Conservation (phyloP, 1,284 basidiomycete genomes). For the Cutaneotrichosporon spelunceum region DNA sequence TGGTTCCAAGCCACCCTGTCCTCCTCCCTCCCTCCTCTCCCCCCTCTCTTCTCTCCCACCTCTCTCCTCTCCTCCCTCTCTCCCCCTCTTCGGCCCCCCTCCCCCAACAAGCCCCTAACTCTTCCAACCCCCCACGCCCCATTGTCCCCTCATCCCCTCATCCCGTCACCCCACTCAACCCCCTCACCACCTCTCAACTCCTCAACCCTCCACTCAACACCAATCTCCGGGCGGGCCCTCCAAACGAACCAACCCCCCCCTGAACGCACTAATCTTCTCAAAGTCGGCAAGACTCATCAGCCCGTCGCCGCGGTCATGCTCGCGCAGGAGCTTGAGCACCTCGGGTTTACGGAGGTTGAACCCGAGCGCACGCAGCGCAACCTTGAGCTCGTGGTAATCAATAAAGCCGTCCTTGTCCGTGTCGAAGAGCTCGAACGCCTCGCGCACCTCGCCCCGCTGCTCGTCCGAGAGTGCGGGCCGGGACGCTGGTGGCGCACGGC, state of each 20-base stretch:
- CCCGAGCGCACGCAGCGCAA: constrained; percentile 95
- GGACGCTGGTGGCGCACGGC: constrained; percentile 14
- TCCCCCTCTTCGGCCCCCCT: no score
- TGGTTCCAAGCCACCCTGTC: not conserved
- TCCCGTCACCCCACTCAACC: no score
- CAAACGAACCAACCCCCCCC: not conserved
- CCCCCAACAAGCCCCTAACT: no score
- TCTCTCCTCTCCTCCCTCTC: no score
- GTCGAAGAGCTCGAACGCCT: constrained; percentile 98
- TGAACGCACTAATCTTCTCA: constrained; percentile 84
- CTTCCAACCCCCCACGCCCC: no score
- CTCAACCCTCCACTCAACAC: no score
- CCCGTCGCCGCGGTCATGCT: constrained; percentile 88
- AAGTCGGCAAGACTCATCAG: constrained; percentile 94
- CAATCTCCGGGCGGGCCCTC: not conserved
- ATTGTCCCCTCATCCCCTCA: constrained; percentile 3
- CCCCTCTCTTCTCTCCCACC: not conserved
- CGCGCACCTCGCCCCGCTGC: constrained; percentile 95
- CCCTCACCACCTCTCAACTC: no score
- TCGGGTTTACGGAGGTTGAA: constrained; percentile 99
- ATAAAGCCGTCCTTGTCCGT: constrained; percentile 96
- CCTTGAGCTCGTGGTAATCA: constrained; percentile 98
- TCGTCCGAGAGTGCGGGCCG: constrained; percentile 83
- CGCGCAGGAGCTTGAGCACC: constrained; percentile 88
- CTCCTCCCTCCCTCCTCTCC: not conserved